A percentile compares a stretch with the other conserved stretches of the same genome.
Conservation (phyloP, 768 basidiomycete genomes). For the Mycena venus region DNA sequence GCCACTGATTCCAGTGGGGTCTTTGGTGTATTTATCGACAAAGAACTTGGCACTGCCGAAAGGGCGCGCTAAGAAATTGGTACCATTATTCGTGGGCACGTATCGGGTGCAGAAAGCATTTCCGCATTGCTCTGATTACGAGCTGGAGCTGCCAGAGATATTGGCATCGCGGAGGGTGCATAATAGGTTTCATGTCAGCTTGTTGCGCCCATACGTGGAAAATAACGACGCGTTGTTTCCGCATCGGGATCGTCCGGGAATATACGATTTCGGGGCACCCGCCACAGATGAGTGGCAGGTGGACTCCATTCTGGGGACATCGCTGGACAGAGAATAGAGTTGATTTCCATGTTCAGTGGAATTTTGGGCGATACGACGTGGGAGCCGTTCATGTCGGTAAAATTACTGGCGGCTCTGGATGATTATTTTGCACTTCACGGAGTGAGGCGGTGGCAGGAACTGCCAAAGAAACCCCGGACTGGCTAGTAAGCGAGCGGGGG, state of each 20-base stretch:
- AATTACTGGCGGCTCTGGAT: neutral
- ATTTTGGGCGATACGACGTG: conserved; percentile 48
- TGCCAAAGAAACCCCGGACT: no score
- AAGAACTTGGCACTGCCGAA: conserved; percentile 50
- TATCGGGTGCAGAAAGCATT: conserved; percentile 32
- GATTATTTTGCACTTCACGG: neutral
- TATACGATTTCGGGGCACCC: conserved; percentile 51
- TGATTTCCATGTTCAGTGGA: conserved; percentile 47
- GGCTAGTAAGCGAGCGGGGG: no score
- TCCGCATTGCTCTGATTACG: conserved; percentile 42
- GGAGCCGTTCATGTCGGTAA: conserved; percentile 32
- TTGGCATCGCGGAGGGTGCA: conserved; percentile 30
- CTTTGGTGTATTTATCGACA: conserved; percentile 51
- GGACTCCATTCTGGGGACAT: conserved; percentile 47
- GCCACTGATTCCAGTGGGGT: conserved; percentile 32
- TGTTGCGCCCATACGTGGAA: conserved; percentile 49
- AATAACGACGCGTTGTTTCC: conserved; percentile 54
- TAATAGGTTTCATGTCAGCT: no score
- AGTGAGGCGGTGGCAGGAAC: neutral
- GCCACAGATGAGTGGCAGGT: conserved; percentile 53
- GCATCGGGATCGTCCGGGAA: conserved; percentile 34
- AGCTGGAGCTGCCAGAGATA: conserved; percentile 42
- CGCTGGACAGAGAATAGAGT: conserved; percentile 31
- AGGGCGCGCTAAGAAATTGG: conserved; percentile 47
- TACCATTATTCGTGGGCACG: conserved; percentile 42